These are phyloP conservation scores for Tremella mesenterica DNA, from an alignment of 768 basidiomycete genomes.

Conservation along the genomic window DNA sequence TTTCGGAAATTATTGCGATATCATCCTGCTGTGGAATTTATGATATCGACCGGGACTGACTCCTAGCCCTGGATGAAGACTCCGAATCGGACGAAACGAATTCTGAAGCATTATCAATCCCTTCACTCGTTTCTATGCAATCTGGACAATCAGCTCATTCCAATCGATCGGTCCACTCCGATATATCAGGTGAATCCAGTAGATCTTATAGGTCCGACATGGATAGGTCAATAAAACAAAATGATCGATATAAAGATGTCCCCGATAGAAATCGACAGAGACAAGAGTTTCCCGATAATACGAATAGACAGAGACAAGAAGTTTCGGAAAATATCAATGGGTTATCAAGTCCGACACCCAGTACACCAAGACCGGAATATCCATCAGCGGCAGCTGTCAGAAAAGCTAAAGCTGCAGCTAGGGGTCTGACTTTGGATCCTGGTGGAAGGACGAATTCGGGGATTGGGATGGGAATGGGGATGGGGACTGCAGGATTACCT, in stretches of 20 bases:
- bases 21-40: not conserved
- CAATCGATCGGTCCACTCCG: too few species aligned
- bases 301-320: too few species aligned
- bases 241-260: too few species aligned
- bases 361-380: not conserved
- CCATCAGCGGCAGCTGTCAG: not conserved
- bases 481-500: slow-evolving; percentile 1
- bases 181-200: too few species aligned
- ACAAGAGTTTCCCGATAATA: too few species aligned
- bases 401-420: not conserved
- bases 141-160: slow-evolving; percentile 1
- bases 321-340: too few species aligned
- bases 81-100: not conserved
- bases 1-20: not conserved
- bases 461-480: too few species aligned
- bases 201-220: too few species aligned
- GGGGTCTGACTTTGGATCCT: not conserved
- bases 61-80: not conserved
- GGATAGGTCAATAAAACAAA: too few species aligned
- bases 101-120: not conserved
- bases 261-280: too few species aligned
- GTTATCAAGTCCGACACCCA: not conserved
- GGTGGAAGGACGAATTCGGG: not conserved
- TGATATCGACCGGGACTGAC: not conserved
- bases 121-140: too few species aligned